Conservation (phyloP, 1,284 basidiomycete genomes). For the Ceraceosorus guamensis region DNA sequence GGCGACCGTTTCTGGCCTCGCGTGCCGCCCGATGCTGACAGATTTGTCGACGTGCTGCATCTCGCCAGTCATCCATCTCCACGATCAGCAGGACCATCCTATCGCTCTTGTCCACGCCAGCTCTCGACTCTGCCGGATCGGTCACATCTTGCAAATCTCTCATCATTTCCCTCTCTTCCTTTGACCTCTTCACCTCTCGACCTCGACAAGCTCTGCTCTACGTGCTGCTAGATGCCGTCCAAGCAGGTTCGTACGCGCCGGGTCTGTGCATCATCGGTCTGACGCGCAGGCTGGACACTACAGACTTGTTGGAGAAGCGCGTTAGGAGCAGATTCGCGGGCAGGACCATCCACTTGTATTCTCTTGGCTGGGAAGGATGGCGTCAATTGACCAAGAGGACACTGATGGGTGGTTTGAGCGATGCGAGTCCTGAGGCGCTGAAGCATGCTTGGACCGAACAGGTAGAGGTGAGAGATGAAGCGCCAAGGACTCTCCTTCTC, state of each 20-base stretch:
- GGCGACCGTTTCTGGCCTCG: not conserved
- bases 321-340: constrained; percentile 46
- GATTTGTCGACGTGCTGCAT: not conserved
- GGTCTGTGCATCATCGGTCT: constrained; percentile 39
- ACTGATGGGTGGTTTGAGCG: not conserved
- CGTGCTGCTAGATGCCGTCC: constrained; percentile 44
- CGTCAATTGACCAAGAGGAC: not conserved
- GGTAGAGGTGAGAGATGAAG: constrained; percentile 2
- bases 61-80: constrained; percentile 13
- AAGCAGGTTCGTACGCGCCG: constrained; percentile 36
- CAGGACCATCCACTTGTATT: constrained; percentile 35
- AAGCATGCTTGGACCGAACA: constrained; percentile 19
- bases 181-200: constrained; percentile 38
- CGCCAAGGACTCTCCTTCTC: not conserved
- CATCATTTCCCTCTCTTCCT: constrained; percentile 37
- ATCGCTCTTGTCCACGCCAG: constrained; percentile 21
- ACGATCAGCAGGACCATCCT: constrained; percentile 30
- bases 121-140: not conserved
- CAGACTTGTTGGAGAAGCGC: constrained; percentile 42
- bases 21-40: not conserved
- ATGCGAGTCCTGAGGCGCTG: not conserved
- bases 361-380: constrained; percentile 9
- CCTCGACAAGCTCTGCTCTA: constrained; percentile 44
- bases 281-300: constrained; percentile 34
- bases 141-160: constrained; percentile 16